Evolutionary conservation across 1,284 basidiomycete species (phyloP), one percentile per base, ranked within the genome.

Genomic region (Tylopilus orsonianus): DNA sequence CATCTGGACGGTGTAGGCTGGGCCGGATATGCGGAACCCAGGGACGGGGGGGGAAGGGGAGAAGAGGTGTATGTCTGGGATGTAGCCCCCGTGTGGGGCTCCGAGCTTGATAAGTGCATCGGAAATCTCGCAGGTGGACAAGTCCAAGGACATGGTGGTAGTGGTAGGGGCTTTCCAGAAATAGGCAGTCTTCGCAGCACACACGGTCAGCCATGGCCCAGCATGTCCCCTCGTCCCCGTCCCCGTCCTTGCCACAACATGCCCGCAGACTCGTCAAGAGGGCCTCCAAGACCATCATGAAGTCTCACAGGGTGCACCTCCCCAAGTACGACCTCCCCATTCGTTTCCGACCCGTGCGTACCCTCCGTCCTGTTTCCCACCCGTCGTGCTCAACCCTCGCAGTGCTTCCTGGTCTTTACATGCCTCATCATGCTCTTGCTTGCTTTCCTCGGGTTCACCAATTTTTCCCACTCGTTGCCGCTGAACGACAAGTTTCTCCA

Each of bases 1-100:
- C 84, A 97, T 93, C 71, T 87, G 78, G 43, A 97, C 93, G 1
- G 95, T 97, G 62, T 91, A 97, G 0, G 92, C 94, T 12, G 87
- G 89, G 0, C 88, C 92, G 54, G 87, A 80, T 50, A 85, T 67
- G 35, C 68, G 72, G 12, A 66, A 64, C 19, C 56, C 53, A 18
- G 66, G 56, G 10, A 57, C 59, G 4, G 68, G 54, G 7, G 62
- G 39, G 2, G 50, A 50, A 1, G 82, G 78, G 16, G 81, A 83
- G 44, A 78, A 66, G 55, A 81, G 73, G 37, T 80, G 71, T 22
- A 98, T 81, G 65, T 95, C 93, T 1, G 93, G 85, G 29, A 97
- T 75, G 61, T 84, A 78, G 0, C 95, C 94, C 2, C 93, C 94
- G 58, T 85, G 78, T 5, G 79, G 73, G 5, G 82, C 63, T 12